These are phyloP conservation scores for Coix lacrymajobi DNA, from an alignment of 176 grass and related monocot genomes.

Conservation along the genomic window DNA sequence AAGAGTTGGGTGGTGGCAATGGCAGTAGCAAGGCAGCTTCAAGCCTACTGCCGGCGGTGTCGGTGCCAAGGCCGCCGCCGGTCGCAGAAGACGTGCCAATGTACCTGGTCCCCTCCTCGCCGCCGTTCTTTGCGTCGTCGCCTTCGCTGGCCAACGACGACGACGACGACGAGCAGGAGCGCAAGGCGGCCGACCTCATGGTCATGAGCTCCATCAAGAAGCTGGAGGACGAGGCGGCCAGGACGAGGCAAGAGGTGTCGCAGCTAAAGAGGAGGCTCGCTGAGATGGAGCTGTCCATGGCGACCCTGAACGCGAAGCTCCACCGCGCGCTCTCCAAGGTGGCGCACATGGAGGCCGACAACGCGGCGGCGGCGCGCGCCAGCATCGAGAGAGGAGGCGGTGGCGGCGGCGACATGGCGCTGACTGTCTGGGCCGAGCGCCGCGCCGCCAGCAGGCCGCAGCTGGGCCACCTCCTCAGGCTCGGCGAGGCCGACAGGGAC, in stretches of 20 bases:
- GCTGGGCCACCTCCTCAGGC: constrained; percentile 43
- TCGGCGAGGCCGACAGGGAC: constrained; percentile 33
- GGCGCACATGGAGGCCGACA: constrained; percentile 61
- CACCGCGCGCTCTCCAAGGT: constrained; percentile 52
- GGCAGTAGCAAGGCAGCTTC: neutral
- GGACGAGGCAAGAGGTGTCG: constrained; percentile 57
- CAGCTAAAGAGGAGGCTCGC: constrained; percentile 61
- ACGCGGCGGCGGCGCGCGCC: constrained; percentile 34
- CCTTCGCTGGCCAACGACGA: constrained; percentile 29
- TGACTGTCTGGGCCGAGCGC: constrained; percentile 26
- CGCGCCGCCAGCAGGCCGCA: neutral
- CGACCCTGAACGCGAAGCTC: constrained; percentile 67
- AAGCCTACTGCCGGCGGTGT: neutral
- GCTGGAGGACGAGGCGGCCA: constrained; percentile 56
- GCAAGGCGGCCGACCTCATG: constrained; percentile 25
- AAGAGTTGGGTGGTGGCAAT: neutral
- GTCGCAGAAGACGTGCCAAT: constrained; percentile 23
- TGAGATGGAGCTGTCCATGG: constrained; percentile 59
- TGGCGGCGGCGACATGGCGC: neutral
- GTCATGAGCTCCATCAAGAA: constrained; percentile 51
- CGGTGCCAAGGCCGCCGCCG: neutral
- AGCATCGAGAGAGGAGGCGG: constrained; percentile 11
- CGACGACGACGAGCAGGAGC: neutral
- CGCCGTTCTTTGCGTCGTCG: constrained; percentile 46
- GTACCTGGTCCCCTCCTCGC: constrained; percentile 51